phyloP scores from a whole-genome alignment of 148 eudicot genomes.

The Persicaria maculosa region DNA sequence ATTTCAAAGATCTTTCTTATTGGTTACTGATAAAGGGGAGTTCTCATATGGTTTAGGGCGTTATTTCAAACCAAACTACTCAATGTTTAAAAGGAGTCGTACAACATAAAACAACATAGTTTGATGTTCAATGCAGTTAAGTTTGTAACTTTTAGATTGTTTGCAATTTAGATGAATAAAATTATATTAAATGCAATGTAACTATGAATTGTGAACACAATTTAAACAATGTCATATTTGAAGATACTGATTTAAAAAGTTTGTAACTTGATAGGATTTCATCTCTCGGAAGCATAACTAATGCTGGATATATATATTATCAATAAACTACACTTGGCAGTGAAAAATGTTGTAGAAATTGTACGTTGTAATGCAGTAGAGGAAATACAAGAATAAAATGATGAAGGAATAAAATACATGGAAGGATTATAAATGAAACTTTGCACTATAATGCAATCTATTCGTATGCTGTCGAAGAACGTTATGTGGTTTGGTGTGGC shows the following conservation, averaged over 20 bases:
- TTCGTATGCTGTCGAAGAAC: neutral
- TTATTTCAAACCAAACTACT: neutral
- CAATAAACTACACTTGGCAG: neutral
- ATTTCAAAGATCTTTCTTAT: neutral
- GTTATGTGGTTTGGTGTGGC: neutral
- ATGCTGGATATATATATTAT: neutral
- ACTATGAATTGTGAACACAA: neutral
- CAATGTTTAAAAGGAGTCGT: neutral
- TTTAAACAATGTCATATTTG: neutral
- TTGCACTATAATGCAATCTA: neutral
- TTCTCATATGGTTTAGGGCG: neutral
- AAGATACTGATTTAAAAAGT: neutral
- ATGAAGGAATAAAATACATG: neutral
- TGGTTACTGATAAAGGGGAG: neutral
- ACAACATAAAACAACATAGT: neutral
- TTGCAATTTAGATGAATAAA: neutral
- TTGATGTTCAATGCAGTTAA: neutral
- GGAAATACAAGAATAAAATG: neutral
- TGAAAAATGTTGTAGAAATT: neutral
- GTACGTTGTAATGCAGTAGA: neutral
- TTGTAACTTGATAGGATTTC: neutral
- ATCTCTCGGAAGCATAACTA: no score
- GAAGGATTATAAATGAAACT: neutral
- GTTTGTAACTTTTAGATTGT: neutral
- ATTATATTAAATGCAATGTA: neutral